Evolutionary conservation across 176 grass and related monocot genomes (phyloP), one percentile per base, ranked within the genome.

Genomic region (Elymus sibiricus): DNA sequence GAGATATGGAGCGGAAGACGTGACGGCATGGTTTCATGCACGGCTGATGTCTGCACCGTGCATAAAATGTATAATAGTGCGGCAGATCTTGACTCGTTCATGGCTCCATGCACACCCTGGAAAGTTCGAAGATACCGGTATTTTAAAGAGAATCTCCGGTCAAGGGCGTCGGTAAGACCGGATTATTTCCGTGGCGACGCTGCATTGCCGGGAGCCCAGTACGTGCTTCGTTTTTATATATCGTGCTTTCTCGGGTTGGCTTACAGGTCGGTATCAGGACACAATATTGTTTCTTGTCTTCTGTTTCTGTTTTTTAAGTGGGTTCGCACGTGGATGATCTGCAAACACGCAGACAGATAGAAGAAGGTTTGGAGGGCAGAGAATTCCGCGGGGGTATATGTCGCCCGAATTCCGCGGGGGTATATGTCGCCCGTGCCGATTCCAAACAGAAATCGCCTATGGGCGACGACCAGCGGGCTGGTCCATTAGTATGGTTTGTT

Each of bases 151-250:
- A 90, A 43, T 59, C 19, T 55, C 53, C 31, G 74, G 84, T 83
- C 84, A 78, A 83, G 42, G 65, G 14, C 25, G 78, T 83, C 10
- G 73, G 73, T 60, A 26, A 46, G 66, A 83, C 89, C 61, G 44
- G 24, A 82, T 83, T 90, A 90, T 82, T 86, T 77, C 76, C 51
- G 27, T 29, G 64, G 39, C 25, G 26, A 49, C 62, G 51, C 38
- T 77, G 82, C 26, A 61, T 64, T 49, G 78, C 24, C 42, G 64
- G 35, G 79, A 77, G 44, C 25, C 79, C 82, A 24, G 22, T 42
- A 39, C 67, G 67, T 72, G 55, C 61, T 61, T 46, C 37, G 1
- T 66, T 87, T 74, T 87, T 78, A 74, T 79, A 44, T 79, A 49
- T 58, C 14, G 28, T 67, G 26, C 2, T 8, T 10, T 67, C 84